Evolutionary conservation across 169 alveolate genomes (phyloP).

Genomic region (Plasmodium gallinaceum): DNA sequence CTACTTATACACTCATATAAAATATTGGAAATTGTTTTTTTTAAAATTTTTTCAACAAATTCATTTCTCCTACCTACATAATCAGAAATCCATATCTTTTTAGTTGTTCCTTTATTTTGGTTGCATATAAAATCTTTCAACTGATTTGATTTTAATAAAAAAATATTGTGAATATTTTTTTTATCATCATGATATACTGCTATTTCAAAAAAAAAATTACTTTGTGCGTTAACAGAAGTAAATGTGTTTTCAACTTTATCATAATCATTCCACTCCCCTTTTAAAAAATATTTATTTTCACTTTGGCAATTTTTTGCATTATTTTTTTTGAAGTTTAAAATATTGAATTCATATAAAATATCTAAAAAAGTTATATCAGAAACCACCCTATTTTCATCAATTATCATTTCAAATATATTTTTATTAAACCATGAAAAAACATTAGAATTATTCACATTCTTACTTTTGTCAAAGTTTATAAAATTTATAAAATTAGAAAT

Average conservation of each 20-base stretch:
- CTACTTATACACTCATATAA: constrained; percentile 69
- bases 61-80: constrained; percentile 63
- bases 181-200: constrained; percentile 46
- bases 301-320: neutral
- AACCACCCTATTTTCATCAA: constrained; percentile 34
- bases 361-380: constrained; percentile 63
- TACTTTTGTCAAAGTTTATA: constrained; percentile 36
- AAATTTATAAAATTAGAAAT: constrained; percentile 45
- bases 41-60: constrained; percentile 53
- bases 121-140: constrained; percentile 7
- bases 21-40: constrained; percentile 45
- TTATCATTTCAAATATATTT: constrained; percentile 41
- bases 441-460: constrained; percentile 27
- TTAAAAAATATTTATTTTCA: constrained; percentile 21
- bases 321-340: constrained; percentile 32
- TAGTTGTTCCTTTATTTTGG: constrained; percentile 8
- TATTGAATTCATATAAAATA: constrained; percentile 54
- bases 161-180: constrained; percentile 45
- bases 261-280: constrained; percentile 31
- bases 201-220: constrained; percentile 56
- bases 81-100: constrained; percentile 62
- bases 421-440: constrained; percentile 51
- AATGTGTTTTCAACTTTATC: constrained; percentile 11
- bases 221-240: constrained; percentile 32
- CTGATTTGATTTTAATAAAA: constrained; percentile 39